These are phyloP conservation scores for Orbilia quercus DNA, from an alignment of 2,329 filamentous ascomycete species.

Conservation along the genomic window DNA sequence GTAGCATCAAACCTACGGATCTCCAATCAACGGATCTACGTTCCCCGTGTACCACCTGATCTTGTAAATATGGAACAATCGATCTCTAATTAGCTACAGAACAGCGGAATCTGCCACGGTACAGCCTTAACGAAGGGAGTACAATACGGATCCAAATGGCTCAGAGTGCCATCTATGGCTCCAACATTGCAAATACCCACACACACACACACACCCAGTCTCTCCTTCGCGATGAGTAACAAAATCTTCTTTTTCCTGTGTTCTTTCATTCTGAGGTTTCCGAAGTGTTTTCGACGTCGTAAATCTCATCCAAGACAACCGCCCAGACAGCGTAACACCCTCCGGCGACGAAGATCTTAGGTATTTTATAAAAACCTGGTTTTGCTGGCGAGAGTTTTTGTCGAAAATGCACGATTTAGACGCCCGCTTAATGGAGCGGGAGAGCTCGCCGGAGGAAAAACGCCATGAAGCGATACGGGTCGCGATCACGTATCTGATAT, in stretches of 20 bases:
- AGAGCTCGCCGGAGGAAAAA: slow-evolving; percentile 39
- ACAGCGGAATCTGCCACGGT: neutral
- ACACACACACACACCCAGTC: neutral
- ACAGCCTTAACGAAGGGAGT: neutral
- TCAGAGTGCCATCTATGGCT: neutral
- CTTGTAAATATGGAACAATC: neutral
- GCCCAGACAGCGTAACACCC: neutral
- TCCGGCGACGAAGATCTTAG: slow-evolving; percentile 10
- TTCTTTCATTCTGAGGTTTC: slow-evolving; percentile 18
- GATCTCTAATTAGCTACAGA: slow-evolving; percentile 5
- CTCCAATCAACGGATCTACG: neutral
- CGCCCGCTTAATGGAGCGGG: slow-evolving; percentile 29
- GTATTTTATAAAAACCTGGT: no score
- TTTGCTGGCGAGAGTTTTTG: no score
- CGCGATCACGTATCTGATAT: slow-evolving; percentile 23
- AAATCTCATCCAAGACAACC: neutral
- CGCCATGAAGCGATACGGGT: slow-evolving; percentile 35
- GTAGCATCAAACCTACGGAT: neutral
- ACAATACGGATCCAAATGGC: neutral
- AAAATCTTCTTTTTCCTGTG: slow-evolving; percentile 32
- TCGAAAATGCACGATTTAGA: slow-evolving; percentile 6
- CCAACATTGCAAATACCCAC: neutral
- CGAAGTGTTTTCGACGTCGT: slow-evolving; percentile 19
- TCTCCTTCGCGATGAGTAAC: slow-evolving; percentile 16
- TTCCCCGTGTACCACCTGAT: neutral